Evolutionary conservation across 2,329 filamentous ascomycete species (phyloP).

Genomic region (Tympanopsis confertula): DNA sequence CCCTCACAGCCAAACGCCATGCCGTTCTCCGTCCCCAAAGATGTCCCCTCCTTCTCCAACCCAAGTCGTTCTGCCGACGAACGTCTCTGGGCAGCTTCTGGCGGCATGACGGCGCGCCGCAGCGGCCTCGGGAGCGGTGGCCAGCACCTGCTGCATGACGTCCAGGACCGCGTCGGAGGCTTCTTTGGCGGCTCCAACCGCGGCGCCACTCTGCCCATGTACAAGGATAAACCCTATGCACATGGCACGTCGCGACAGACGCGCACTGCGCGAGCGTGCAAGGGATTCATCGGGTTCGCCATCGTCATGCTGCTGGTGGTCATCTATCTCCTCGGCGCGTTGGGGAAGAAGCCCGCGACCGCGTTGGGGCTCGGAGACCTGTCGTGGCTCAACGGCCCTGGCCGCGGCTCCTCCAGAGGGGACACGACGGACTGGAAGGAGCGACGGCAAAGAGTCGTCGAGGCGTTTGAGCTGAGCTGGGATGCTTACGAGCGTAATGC

Average conservation of each 20-base stretch:
- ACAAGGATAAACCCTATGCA: slow-evolving; percentile 94
- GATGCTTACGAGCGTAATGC: slow-evolving; percentile 83
- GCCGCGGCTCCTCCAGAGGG: slow-evolving; percentile 17
- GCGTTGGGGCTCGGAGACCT: not conserved
- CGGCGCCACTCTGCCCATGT: slow-evolving; percentile 65
- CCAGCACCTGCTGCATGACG: slow-evolving; percentile 30
- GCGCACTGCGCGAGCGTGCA: slow-evolving; percentile 49
- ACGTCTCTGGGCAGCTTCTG: slow-evolving; percentile 47
- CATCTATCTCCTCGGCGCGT: slow-evolving; percentile 11
- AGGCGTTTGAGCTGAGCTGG: slow-evolving; percentile 87
- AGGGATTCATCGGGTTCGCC: slow-evolving; percentile 41
- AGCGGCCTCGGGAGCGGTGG: slow-evolving; percentile 15
- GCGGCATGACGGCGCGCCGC: slow-evolving; percentile 23
- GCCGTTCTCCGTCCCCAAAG: slow-evolving; percentile 57
- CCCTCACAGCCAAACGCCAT: slow-evolving; percentile 20
- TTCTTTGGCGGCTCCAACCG: slow-evolving; percentile 49
- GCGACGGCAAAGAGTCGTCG: slow-evolving; percentile 69
- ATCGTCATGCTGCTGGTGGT: slow-evolving; percentile 38
- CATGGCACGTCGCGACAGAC: slow-evolving; percentile 49
- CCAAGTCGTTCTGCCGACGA: slow-evolving; percentile 56
- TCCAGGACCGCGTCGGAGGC: slow-evolving; percentile 50
- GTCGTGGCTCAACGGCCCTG: not conserved
- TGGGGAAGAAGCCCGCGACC: not conserved
- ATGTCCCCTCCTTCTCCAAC: slow-evolving; percentile 58
- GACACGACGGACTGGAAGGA: slow-evolving; percentile 59